Evolutionary conservation across 2,329 filamentous ascomycete genomes (phyloP).

Genomic region (Atkinsonella texensis): DNA sequence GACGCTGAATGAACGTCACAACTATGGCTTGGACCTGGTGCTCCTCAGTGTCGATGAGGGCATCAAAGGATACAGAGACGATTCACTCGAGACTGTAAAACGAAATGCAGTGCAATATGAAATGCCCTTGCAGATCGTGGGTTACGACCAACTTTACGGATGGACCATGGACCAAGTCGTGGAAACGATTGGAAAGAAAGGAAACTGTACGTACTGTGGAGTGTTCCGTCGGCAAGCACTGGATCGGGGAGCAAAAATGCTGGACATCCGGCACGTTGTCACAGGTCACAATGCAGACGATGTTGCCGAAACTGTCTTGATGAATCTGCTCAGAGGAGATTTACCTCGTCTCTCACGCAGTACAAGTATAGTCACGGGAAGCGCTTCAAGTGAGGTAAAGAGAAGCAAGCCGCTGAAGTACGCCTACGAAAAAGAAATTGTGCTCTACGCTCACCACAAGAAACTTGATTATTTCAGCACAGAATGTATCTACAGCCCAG

Average conservation of each 20-base stretch:
- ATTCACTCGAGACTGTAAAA: slow-evolving; percentile 93
- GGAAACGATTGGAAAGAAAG: slow-evolving; percentile 90
- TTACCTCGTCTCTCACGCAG: slow-evolving; percentile 75
- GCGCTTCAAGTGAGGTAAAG: slow-evolving; percentile 74
- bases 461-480: slow-evolving; percentile 97
- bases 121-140: slow-evolving; percentile 84
- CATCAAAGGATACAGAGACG: slow-evolving; percentile 92
- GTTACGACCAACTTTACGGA: slow-evolving; percentile 87
- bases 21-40: slow-evolving; percentile 75
- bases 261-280: slow-evolving; percentile 85
- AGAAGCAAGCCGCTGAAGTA: slow-evolving; percentile 96
- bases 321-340: slow-evolving; percentile 91
- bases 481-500: slow-evolving; percentile 95
- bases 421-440: slow-evolving; percentile 97
- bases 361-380: slow-evolving; percentile 78
- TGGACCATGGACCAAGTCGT: slow-evolving; percentile 99
- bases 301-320: slow-evolving; percentile 91
- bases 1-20: slow-evolving; percentile 79
- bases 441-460: slow-evolving; percentile 93
- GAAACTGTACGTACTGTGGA: slow-evolving; percentile 97
- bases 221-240: slow-evolving; percentile 91
- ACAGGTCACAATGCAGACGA: slow-evolving; percentile 98
- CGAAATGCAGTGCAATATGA: slow-evolving; percentile 82
- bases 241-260: slow-evolving; percentile 77
- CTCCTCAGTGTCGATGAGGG: slow-evolving; percentile 92